phyloP scores from a whole-genome alignment of 2,329 filamentous ascomycete genomes.

The Pyrenophora seminiperda region DNA sequence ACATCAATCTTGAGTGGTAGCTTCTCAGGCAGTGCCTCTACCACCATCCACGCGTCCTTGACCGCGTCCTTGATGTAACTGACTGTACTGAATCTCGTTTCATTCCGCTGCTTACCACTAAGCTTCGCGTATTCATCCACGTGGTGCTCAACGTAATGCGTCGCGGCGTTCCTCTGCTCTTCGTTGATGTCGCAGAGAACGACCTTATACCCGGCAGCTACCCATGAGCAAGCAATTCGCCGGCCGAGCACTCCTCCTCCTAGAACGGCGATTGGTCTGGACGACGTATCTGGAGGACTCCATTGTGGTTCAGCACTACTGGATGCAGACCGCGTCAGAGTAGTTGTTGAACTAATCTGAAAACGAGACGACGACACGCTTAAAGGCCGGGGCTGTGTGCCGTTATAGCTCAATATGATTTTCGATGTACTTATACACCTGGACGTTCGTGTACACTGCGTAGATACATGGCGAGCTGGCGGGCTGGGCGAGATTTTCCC shows the following conservation, averaged over 20 bases:
- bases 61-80: conserved; percentile 51
- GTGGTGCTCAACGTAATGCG: conserved; percentile 15
- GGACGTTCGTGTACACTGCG: neutral
- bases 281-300: conserved; percentile 9
- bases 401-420: fast-evolving
- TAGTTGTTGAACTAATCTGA: neutral
- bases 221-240: conserved; percentile 18
- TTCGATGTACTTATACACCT: neutral
- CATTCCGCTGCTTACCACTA: neutral
- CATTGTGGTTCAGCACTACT: conserved; percentile 5
- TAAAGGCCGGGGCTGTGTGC: neutral
- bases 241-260: conserved; percentile 20
- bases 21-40: conserved; percentile 60
- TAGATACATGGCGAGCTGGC: neutral
- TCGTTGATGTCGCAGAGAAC: conserved; percentile 15
- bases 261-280: conserved; percentile 13
- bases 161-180: conserved; percentile 14
- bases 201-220: conserved; percentile 14
- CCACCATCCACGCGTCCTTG: conserved; percentile 57
- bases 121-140: conserved; percentile 5
- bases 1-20: conserved; percentile 56
- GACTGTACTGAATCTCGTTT: conserved; percentile 19
- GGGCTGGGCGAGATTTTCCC: neutral
- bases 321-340: conserved; percentile 4
- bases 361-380: neutral